Conservation (phyloP, 73 alveolate species). For the Tetrahymena borealis region DNA sequence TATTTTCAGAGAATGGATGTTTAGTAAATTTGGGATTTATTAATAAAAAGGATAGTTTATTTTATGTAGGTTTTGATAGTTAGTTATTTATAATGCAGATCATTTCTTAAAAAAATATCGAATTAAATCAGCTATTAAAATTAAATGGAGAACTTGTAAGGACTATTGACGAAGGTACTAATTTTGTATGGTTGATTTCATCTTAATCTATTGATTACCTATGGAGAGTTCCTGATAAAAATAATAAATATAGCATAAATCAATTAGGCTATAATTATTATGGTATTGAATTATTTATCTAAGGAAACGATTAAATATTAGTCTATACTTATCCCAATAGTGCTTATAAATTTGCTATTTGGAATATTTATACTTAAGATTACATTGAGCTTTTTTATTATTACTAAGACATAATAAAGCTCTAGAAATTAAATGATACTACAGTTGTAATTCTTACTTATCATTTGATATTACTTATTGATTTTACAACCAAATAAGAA, state of each 20-base stretch:
- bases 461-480: background rate
- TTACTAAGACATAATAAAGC: background rate
- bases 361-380: background rate
- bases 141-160: background rate
- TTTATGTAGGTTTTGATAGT: background rate
- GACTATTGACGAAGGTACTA: background rate
- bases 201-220: background rate
- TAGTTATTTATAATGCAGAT: background rate
- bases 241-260: background rate
- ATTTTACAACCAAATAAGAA: background rate
- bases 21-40: background rate
- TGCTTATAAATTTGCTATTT: background rate
- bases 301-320: background rate
- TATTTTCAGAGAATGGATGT: background rate
- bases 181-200: background rate
- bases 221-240: background rate
- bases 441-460: background rate
- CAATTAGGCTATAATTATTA: background rate
- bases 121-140: background rate
- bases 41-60: background rate
- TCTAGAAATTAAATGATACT: background rate
- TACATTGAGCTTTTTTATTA: background rate
- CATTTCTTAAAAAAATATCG: background rate
- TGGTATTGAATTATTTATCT: background rate
- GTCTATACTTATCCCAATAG: background rate